Base-by-base conservation (phyloP, 768 basidiomycete genomes). In the Daedaleopsis sinensis region DNA sequence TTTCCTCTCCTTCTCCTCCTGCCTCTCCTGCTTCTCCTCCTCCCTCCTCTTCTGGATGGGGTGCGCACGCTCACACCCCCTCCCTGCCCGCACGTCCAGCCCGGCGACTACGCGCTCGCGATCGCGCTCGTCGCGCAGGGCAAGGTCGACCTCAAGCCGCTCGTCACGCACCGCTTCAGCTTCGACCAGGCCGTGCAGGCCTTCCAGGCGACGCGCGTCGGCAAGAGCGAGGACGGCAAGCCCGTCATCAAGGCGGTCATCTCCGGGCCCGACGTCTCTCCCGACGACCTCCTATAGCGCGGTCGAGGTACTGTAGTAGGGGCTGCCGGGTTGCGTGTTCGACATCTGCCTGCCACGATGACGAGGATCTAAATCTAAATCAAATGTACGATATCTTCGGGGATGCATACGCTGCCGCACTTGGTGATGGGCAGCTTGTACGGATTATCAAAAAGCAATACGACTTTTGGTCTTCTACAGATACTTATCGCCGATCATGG, bases 201-300 rank as follows among this genome's bases (percentile, higher is more conserved):
- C 2, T 97, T 98, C 82, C 78, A 90, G 58, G 86, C 89, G 15
- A 97, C 91, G 39, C 84, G 86, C 60, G 73, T 77, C 19, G 94
- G 95, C 32, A 92, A 89, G 80, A 89, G 93, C 51, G 79, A 84
- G 56, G 92, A 98, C 70, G 96, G 95, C 50, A 92, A 88, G 74
- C 84, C 84, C 37, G 88, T 95, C 46, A 96, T 96, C 71, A 96
- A 97, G 76, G 88, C 85, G 37, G 88, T 96, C 64, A 94, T 96
- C 65, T 90, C 89, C 51, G 93, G 93, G 6, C 92, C 92, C 46
- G 89, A 81, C 65, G 82, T 87, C 49, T 68, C 77, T 21, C 65
- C 79, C 55, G 78, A 81, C 54, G 76, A 78, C 52, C 62, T 58
- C 35, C 42, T 52, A n/a, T 64, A 64, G 43, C 19, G 27, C 37